Evolutionary conservation across 805 yeast genomes (phyloP).

Genomic region (Yamadazyma akitaensis): DNA sequence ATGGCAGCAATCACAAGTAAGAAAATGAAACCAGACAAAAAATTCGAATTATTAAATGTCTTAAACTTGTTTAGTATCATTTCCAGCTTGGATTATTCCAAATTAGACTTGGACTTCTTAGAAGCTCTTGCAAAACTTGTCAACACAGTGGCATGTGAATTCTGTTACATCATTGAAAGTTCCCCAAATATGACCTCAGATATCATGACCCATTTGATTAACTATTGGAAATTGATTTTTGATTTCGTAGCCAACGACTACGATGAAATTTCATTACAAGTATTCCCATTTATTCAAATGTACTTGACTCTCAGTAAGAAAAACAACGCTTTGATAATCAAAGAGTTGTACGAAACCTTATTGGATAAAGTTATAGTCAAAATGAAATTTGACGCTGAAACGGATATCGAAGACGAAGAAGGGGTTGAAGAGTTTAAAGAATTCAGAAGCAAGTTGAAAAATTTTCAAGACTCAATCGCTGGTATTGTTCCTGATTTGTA

Average conservation of each 20-base stretch:
- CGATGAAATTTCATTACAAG: slow-evolving; percentile 83
- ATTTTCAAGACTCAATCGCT: slow-evolving; percentile 80
- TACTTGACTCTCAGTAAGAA: slow-evolving; percentile 70
- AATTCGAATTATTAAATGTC: slow-evolving; percentile 64
- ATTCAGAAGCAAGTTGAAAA: slow-evolving; percentile 66
- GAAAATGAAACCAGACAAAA: slow-evolving; percentile 73
- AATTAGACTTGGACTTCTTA: slow-evolving; percentile 59
- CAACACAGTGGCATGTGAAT: slow-evolving; percentile 72
- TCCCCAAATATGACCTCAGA: slow-evolving; percentile 40
- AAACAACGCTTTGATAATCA: slow-evolving; percentile 29
- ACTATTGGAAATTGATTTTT: slow-evolving; percentile 69
- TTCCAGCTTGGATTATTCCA: slow-evolving; percentile 27
- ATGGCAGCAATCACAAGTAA: slow-evolving; percentile 65
- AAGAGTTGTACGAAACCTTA: slow-evolving; percentile 58
- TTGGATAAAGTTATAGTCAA: slow-evolving; percentile 70
- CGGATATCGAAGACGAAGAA: slow-evolving; percentile 62
- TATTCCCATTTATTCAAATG: slow-evolving; percentile 75
- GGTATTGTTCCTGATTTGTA: slow-evolving; percentile 56
- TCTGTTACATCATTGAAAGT: slow-evolving; percentile 60
- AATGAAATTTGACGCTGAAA: slow-evolving; percentile 74
- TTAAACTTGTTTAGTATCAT: slow-evolving; percentile 62
- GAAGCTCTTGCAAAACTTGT: slow-evolving; percentile 74
- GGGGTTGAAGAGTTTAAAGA: slow-evolving; percentile 77
- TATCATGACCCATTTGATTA: slow-evolving; percentile 41
- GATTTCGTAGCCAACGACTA: slow-evolving; percentile 74